phyloP scores from a whole-genome alignment of 768 basidiomycete genomes.

The Plicaturopsis crispa region DNA sequence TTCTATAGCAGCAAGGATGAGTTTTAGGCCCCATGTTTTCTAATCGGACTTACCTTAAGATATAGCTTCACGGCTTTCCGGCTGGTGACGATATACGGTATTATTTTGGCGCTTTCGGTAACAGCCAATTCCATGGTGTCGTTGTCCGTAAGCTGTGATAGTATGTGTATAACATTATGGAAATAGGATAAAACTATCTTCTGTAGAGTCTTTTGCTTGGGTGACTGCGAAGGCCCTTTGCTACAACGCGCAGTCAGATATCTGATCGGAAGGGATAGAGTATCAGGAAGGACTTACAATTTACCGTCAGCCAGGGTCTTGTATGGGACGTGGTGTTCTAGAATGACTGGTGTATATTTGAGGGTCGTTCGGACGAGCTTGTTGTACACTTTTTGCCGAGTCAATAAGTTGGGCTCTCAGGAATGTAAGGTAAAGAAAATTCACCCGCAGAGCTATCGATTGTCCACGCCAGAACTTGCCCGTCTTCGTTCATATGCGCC shows the following conservation, averaged over 20 bases:
- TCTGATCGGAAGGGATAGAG: constrained; percentile 4
- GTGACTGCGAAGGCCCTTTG: constrained; percentile 77
- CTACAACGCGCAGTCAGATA: no score
- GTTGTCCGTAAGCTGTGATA: constrained; percentile 66
- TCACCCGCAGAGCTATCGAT: constrained; percentile 77
- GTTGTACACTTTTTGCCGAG: constrained; percentile 66
- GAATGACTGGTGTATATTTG: constrained; percentile 83
- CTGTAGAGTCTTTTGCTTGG: constrained; percentile 77
- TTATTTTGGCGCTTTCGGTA: constrained; percentile 77
- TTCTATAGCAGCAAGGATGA: constrained; percentile 35
- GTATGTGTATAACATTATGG: constrained; percentile 73
- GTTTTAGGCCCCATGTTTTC: no score
- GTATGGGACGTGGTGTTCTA: constrained; percentile 83
- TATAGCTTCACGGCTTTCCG: constrained; percentile 82
- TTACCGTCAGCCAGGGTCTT: constrained; percentile 77
- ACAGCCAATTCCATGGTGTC: constrained; percentile 65
- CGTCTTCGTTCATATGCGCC: constrained; percentile 82
- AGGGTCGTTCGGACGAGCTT: constrained; percentile 85
- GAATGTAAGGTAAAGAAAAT: constrained; percentile 10
- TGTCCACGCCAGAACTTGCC: constrained; percentile 72
- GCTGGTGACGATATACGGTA: constrained; percentile 82
- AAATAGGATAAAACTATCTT: constrained; percentile 88
- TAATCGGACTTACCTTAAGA: constrained; percentile 70
- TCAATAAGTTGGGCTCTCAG: constrained; percentile 3
- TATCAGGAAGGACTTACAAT: constrained; percentile 55